Evolutionary conservation across 768 basidiomycete genomes (phyloP), one percentile per base, ranked within the genome.

Genomic region (Tricholoma flavovirens): DNA sequence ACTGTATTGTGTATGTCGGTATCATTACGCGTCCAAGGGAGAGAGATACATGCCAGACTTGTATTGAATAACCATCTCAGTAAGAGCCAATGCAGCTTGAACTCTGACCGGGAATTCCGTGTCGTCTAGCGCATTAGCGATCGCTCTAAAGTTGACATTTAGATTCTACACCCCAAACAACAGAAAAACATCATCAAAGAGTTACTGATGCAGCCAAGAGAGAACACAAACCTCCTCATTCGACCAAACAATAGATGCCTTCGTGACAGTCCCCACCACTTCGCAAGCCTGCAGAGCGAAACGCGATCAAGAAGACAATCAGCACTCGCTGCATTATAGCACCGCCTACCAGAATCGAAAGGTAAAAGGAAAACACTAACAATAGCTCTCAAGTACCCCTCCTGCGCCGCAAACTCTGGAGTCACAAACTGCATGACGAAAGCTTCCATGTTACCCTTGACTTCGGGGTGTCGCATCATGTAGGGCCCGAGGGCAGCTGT

Each of bases 401-500:
- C 83, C 4, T 74, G 65, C 33, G 78, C 78, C 11, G 75, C 68
- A 62, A 93, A 87, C 67, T 86, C 86, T 9, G 88, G 88, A 48
- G 87, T 77, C 32, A 95, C 87, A 59, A 87, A 83, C 60, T 81
- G 81, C 32, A 86, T 56, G 62, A 92, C 73, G 69, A 95, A 92
- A 22, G 81, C 76, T 68, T 93, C 90, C 80, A 95, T 86, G 59
- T 79, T 83, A 53, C 73, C 73, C 63, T 83, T 86, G 57, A 93
- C 87, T 32, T 89, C 84, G 8, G 90, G 89, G 66, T 93, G 90
- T 53, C 83, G 83, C 83, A 93, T 87, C 62, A 93, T 87, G 73
- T 87, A 86, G 0, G 83, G 82, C 0, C 84, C 86, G 3, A 95
- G 78, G 0, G 84, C 83, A 26, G 86, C 80, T 10, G 84, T 84